These are phyloP conservation scores for Termitomyces sp. DNA, from an alignment of 768 basidiomycete species.

Conservation along the genomic window DNA sequence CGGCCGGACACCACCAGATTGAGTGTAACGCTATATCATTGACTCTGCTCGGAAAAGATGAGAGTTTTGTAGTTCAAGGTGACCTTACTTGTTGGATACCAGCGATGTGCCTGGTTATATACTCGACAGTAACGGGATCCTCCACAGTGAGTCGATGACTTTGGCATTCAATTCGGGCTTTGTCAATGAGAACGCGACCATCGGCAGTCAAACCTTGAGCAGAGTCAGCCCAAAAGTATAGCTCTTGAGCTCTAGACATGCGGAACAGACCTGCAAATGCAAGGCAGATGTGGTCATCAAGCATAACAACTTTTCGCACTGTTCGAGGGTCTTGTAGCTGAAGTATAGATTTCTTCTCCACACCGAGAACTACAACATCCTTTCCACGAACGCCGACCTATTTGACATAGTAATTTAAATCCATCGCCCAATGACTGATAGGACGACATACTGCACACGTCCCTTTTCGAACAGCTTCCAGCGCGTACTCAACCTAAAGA, in stretches of 20 bases:
- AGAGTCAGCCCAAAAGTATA: conserved; percentile 6
- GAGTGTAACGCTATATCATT: conserved; percentile 76
- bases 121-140: conserved; percentile 97
- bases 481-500: conserved; percentile 91
- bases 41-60: no score
- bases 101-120: conserved; percentile 96
- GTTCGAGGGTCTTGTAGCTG: conserved; percentile 98
- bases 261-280: conserved; percentile 84
- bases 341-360: conserved; percentile 97
- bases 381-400: conserved; percentile 95
- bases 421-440: conserved; percentile 4
- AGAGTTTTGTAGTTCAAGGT: not conserved
- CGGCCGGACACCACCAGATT: conserved; percentile 97
- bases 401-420: not conserved
- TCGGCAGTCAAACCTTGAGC: conserved; percentile 88
- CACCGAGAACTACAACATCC: conserved; percentile 92
- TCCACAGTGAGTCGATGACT: conserved; percentile 96
- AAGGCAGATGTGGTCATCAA: conserved; percentile 95
- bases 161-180: conserved; percentile 96
- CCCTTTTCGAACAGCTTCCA: conserved; percentile 95
- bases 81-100: conserved; percentile 90
- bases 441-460: conserved; percentile 78
- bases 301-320: conserved; percentile 95
- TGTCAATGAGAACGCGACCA: conserved; percentile 96
- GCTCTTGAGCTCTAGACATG: not conserved